These are phyloP conservation scores for Flaveria brownii DNA, from an alignment of 129 eudicot species.

Conservation along the genomic window DNA sequence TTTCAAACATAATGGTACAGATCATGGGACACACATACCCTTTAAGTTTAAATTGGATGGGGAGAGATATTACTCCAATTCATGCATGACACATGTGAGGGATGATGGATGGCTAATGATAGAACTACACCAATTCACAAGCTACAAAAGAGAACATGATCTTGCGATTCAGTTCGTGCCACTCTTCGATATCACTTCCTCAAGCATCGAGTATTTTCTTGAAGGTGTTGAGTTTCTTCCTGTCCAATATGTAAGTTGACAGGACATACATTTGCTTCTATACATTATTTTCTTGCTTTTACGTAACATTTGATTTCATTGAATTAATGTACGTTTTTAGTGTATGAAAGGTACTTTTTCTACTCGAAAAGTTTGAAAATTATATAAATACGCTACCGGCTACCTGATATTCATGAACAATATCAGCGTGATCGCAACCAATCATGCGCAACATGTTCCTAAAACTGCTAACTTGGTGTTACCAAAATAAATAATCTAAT, in stretches of 20 bases:
- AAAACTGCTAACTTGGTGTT: too few species aligned
- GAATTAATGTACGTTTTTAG: too few species aligned
- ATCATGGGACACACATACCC: constrained; percentile 15
- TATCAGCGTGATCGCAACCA: too few species aligned
- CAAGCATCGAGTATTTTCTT: background rate
- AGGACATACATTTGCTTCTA: too few species aligned
- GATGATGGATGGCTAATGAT: constrained; percentile 23
- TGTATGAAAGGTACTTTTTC: too few species aligned
- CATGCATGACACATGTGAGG: background rate
- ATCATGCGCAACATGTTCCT: too few species aligned
- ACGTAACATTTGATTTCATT: too few species aligned
- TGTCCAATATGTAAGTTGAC: background rate
- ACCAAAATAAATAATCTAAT: too few species aligned
- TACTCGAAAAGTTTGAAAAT: too few species aligned
- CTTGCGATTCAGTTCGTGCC: constrained; percentile 3
- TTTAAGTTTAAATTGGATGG: constrained; percentile 6
- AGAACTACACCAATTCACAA: constrained; percentile 7
- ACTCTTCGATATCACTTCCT: constrained; percentile 3
- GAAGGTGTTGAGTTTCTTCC: constrained; percentile 31
- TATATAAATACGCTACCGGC: too few species aligned
- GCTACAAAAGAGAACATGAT: constrained; percentile 12
- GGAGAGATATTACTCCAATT: background rate
- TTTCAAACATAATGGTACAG: background rate
- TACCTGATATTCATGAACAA: too few species aligned
- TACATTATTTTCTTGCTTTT: too few species aligned